A percentile compares a stretch with the other conserved stretches of the same genome.
These are phyloP conservation scores for Ophiobolus disseminans DNA, from an alignment of 2,329 filamentous ascomycete species.

Conservation along the genomic window DNA sequence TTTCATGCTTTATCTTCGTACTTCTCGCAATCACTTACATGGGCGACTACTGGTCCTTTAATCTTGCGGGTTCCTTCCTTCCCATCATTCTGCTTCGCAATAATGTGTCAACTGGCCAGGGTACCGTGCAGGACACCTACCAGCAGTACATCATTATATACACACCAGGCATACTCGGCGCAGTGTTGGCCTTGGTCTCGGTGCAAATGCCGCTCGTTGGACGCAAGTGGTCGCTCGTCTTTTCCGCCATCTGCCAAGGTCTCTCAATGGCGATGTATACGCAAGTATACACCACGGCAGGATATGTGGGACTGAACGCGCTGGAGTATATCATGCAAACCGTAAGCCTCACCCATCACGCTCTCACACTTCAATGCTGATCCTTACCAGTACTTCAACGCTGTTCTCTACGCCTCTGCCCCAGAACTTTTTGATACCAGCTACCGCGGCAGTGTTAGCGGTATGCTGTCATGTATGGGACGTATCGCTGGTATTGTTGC, in stretches of 20 bases:
- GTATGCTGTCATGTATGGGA: slow-evolving; percentile 39
- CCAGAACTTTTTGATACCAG: slow-evolving; percentile 39
- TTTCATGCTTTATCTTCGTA: slow-evolving; percentile 33
- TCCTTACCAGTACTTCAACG: slow-evolving; percentile 32
- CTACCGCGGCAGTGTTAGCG: slow-evolving; percentile 39
- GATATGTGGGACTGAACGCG: slow-evolving; percentile 37
- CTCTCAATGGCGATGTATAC: slow-evolving; percentile 42
- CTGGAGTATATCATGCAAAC: slow-evolving; percentile 45
- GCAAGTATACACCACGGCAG: slow-evolving; percentile 33
- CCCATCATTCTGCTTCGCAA: slow-evolving; percentile 39
- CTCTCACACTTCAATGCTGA: background rate
- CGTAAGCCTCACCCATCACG: slow-evolving; percentile 10
- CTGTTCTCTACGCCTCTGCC: slow-evolving; percentile 38
- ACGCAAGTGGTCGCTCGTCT: slow-evolving; percentile 38
- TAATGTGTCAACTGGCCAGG: slow-evolving; percentile 33
- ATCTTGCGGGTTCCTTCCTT: slow-evolving; percentile 34
- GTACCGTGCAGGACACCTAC: slow-evolving; percentile 34
- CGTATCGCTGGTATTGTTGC: slow-evolving; percentile 38
- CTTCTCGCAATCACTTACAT: slow-evolving; percentile 38
- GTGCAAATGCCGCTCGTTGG: slow-evolving; percentile 37
- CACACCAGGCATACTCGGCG: slow-evolving; percentile 35
- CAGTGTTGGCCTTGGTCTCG: slow-evolving; percentile 29
- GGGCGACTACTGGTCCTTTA: slow-evolving; percentile 45
- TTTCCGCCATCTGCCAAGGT: slow-evolving; percentile 37
- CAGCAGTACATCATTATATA: slow-evolving; percentile 42